These are phyloP conservation scores for Aspergillus funiculosus DNA, from an alignment of 495 filamentous ascomycete genomes.

Conservation along the genomic window DNA sequence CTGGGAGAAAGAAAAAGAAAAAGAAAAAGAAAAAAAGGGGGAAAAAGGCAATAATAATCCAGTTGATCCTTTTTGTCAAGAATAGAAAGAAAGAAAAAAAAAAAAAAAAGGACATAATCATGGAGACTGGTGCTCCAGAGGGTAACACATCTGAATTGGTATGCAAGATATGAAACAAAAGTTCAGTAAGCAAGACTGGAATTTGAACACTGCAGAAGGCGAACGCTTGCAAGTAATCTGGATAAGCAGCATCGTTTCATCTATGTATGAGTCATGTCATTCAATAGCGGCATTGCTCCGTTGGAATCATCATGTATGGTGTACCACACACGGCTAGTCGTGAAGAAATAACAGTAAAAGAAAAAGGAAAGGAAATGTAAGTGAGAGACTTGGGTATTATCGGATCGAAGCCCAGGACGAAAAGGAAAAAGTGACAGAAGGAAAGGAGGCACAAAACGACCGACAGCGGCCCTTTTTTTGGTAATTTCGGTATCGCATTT, in stretches of 20 bases:
- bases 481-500: neutral
- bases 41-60: neutral
- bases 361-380: conserved; percentile 6
- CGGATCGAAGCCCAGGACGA: conserved; percentile 7
- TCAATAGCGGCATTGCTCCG: conserved; percentile 26
- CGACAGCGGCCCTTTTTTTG: neutral
- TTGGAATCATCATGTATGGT: conserved; percentile 22
- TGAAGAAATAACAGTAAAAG: conserved; percentile 1
- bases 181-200: conserved; percentile 4
- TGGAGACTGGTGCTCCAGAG: neutral
- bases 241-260: conserved; percentile 22
- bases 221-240: conserved; percentile 13
- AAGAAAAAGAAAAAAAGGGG: conserved; percentile 26
- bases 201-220: conserved; percentile 13
- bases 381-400: conserved; percentile 6
- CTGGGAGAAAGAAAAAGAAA: conserved; percentile 14
- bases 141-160: conserved; percentile 1
- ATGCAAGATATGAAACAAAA: conserved; percentile 6
- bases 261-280: conserved; percentile 25
- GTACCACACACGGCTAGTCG: conserved; percentile 8
- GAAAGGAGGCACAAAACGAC: conserved; percentile 1
- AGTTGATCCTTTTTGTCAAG: neutral
- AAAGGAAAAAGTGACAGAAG: conserved; percentile 6
- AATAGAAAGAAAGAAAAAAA: neutral
- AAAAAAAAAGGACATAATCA: conserved; percentile 7